phyloP scores from a whole-genome alignment of 2,329 filamentous ascomycete species.

The Amphichorda felina region DNA sequence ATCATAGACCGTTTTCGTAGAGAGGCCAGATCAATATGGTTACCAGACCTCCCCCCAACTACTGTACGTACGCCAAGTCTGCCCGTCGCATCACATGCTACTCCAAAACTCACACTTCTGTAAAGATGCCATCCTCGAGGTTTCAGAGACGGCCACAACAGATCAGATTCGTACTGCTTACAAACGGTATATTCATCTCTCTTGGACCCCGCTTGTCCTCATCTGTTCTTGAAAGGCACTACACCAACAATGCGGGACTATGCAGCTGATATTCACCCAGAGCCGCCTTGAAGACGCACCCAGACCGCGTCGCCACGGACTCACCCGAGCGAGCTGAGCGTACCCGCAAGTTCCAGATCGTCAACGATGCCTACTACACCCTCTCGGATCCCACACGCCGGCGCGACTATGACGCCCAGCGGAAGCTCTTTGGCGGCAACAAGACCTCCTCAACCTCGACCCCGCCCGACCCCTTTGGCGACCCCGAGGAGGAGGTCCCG shows the following conservation, averaged over 20 bases:
- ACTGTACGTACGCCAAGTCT: conserved; percentile 39
- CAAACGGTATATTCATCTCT: conserved; percentile 38
- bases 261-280: conserved; percentile 30
- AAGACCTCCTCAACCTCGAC: conserved; percentile 7
- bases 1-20: background rate
- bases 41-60: conserved; percentile 37
- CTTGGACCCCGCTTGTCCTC: background rate
- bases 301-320: conserved; percentile 74
- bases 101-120: background rate
- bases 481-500: conserved; percentile 28
- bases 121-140: conserved; percentile 61
- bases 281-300: conserved; percentile 83
- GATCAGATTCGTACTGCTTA: conserved; percentile 89
- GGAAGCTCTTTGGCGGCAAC: conserved; percentile 15
- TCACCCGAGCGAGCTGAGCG: conserved; percentile 72
- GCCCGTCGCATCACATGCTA: conserved; percentile 2
- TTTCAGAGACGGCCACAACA: conserved; percentile 61
- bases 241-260: no score
- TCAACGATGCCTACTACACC: conserved; percentile 89
- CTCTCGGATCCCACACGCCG: conserved; percentile 70
- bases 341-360: conserved; percentile 81
- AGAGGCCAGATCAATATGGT: conserved; percentile 14
- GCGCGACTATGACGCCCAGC: conserved; percentile 70
- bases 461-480: conserved; percentile 31
- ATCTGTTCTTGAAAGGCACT: background rate